phyloP scores from a whole-genome alignment of 805 yeast genomes.

The Monosporozyma solicola region DNA sequence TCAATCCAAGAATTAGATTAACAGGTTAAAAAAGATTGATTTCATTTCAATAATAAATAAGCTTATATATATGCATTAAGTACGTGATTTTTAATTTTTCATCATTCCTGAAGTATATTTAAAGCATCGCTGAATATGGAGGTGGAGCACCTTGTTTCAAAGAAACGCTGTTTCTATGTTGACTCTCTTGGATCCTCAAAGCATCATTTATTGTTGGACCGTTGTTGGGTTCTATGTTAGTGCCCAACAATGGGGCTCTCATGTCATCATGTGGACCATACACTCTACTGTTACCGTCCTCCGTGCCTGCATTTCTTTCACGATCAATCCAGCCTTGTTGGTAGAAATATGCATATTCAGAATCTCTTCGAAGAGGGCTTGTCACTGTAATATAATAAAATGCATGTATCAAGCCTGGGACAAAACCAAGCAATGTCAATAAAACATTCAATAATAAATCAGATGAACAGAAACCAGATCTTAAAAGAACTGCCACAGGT shows the following conservation, averaged over 20 bases:
- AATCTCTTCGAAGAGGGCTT: slow-evolving; percentile 22
- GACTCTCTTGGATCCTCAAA: background rate
- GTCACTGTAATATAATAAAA: slow-evolving; percentile 37
- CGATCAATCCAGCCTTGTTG: slow-evolving; percentile 29
- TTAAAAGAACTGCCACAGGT: slow-evolving; percentile 61
- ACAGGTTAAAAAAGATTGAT: background rate
- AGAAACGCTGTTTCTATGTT: slow-evolving; percentile 1
- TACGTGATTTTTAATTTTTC: background rate
- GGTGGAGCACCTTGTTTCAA: slow-evolving; percentile 2
- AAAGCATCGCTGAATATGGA: slow-evolving; percentile 3
- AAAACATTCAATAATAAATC: slow-evolving; percentile 53
- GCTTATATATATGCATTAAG: background rate
- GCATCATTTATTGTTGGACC: background rate
- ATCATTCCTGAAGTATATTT: background rate
- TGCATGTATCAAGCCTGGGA: slow-evolving; percentile 69
- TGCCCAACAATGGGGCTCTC: background rate
- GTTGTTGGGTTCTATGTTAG: background rate
- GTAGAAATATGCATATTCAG: slow-evolving; percentile 20
- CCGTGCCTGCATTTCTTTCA: slow-evolving; percentile 13
- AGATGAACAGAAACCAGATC: slow-evolving; percentile 51
- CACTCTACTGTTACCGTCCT: background rate
- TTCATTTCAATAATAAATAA: background rate
- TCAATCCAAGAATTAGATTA: slow-evolving; percentile 7
- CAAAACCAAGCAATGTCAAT: slow-evolving; percentile 61
- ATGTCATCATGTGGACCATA: background rate